Conservation (phyloP, 176 grass and related monocot genomes). For the Thalia dealbata region DNA sequence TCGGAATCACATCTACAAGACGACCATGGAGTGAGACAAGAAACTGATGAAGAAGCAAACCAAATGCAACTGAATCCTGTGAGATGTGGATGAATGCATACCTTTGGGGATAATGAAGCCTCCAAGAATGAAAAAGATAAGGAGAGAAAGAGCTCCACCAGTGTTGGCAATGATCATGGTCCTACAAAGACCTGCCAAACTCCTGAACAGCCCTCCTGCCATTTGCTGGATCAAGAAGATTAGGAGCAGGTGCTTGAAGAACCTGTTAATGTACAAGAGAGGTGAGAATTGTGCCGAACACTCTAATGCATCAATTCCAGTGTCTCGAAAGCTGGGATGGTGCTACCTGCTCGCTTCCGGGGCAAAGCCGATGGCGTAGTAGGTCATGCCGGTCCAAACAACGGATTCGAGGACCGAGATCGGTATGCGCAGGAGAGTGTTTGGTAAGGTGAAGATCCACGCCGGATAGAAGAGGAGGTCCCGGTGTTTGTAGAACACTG, state of each 20-base stretch:
- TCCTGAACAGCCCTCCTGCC: slow-evolving; percentile 84
- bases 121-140: slow-evolving; percentile 77
- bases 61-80: slow-evolving; percentile 1
- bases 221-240: slow-evolving; percentile 93
- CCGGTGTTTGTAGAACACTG: slow-evolving; percentile 94
- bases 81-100: slow-evolving; percentile 23
- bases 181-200: slow-evolving; percentile 65
- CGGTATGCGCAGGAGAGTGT: slow-evolving; percentile 63
- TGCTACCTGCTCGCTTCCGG: slow-evolving; percentile 77
- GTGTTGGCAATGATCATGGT: slow-evolving; percentile 90
- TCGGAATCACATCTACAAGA: slow-evolving; percentile 63
- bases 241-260: slow-evolving; percentile 92
- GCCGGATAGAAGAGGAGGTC: slow-evolving; percentile 94
- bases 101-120: slow-evolving; percentile 96
- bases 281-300: neutral
- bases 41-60: neutral
- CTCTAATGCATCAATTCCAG: too few species aligned
- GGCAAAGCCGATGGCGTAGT: slow-evolving; percentile 81
- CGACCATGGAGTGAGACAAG: slow-evolving; percentile 7
- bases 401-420: slow-evolving; percentile 77
- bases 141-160: slow-evolving; percentile 79
- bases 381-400: slow-evolving; percentile 73
- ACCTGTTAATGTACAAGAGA: slow-evolving; percentile 25
- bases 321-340: neutral
- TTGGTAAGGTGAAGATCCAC: slow-evolving; percentile 80